Percentiles rank a stretch among this genome's conserved stretches.
phyloP scores from a whole-genome alignment of 2,329 filamentous ascomycete genomes.

The Pseudogymnoascus sp. region DNA sequence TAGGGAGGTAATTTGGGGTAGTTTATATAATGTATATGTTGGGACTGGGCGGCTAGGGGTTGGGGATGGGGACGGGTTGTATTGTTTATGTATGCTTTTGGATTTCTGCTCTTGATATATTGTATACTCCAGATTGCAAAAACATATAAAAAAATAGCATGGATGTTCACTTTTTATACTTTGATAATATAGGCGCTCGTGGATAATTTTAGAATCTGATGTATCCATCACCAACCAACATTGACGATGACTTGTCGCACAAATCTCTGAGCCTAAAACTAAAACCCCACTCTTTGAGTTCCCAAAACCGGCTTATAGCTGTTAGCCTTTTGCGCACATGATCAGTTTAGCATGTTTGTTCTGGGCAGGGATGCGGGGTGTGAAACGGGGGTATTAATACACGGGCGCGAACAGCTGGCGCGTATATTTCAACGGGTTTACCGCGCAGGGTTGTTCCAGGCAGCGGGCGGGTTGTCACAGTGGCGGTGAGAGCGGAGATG shows the following conservation, averaged over 20 bases:
- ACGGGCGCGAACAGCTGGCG: background rate
- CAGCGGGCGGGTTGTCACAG: background rate
- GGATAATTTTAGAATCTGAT: background rate
- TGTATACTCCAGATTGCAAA: constrained; percentile 4
- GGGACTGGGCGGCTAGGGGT: background rate
- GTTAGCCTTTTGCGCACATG: constrained; percentile 6
- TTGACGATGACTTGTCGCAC: background rate
- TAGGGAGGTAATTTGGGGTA: background rate
- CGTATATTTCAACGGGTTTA: background rate
- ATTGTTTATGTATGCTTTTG: background rate
- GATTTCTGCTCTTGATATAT: background rate
- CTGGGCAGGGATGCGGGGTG: constrained; percentile 1
- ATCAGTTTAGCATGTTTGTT: constrained; percentile 1
- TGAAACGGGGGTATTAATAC: constrained; percentile 1
- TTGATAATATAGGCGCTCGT: background rate
- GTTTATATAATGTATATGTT: background rate
- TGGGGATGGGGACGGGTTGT: background rate
- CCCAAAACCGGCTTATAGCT: background rate
- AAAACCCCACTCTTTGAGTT: background rate
- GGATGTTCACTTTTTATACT: background rate
- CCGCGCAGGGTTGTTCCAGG: background rate
- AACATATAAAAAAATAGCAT: background rate
- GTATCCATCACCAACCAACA: background rate
- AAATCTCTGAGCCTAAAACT: background rate
- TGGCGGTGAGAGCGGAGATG: background rate